phyloP scores from a whole-genome alignment of 2,329 filamentous ascomycete species.

The Ascochyta rabiei region DNA sequence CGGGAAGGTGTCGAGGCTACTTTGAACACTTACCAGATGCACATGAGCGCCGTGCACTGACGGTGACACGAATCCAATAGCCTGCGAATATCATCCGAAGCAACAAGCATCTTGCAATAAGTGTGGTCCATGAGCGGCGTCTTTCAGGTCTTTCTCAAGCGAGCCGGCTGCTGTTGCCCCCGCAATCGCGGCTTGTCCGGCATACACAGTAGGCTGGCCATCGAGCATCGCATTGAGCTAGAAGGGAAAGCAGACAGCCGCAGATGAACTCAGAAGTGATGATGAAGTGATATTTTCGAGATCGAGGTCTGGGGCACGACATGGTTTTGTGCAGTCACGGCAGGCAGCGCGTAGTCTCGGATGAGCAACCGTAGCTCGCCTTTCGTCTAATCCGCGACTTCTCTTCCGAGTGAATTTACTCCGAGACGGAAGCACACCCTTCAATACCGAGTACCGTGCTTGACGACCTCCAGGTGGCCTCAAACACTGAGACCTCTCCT shows the following conservation, averaged over 20 bases:
- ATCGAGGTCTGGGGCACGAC: not conserved
- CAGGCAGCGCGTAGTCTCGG: constrained; percentile 4
- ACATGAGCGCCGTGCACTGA: not conserved
- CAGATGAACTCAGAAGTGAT: not conserved
- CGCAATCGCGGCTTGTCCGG: constrained; percentile 1
- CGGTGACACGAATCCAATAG: not conserved
- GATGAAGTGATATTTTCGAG: not conserved
- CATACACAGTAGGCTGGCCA: not conserved
- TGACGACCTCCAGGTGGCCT: not conserved
- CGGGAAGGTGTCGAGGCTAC: not conserved
- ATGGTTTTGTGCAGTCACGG: constrained; percentile 3
- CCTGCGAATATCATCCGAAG: not conserved
- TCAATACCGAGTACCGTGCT: not conserved
- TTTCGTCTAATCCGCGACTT: not conserved
- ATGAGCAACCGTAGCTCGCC: constrained; percentile 1
- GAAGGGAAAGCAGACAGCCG: not conserved
- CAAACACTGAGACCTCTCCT: not conserved
- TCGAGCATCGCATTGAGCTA: not conserved
- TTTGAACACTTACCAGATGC: not conserved
- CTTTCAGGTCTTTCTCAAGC: not conserved
- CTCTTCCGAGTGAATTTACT: no score
- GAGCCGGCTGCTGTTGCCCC: not conserved
- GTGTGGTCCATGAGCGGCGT: not conserved
- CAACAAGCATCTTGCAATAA: not conserved
- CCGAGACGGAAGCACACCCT: not conserved